Percentiles rank a stretch among this genome's conserved stretches.
Conservation (phyloP, 1,139 yeast genomes). For the Hemisphaericaspora xylofermentans region DNA sequence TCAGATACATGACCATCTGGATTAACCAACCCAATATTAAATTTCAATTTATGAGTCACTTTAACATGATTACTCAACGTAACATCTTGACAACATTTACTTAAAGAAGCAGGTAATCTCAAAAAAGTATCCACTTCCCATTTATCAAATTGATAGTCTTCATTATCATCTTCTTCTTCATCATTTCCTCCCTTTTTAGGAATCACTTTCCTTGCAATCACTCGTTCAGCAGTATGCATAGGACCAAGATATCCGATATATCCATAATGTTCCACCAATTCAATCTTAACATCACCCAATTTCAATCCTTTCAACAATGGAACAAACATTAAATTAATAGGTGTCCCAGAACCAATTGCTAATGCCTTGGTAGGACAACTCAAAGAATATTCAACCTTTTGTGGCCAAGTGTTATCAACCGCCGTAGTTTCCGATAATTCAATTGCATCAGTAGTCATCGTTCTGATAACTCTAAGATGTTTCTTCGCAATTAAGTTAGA, state of each 20-base stretch:
- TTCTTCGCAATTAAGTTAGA: conserved; percentile 65
- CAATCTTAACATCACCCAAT: conserved; percentile 68
- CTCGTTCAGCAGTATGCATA: conserved; percentile 58
- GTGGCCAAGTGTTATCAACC: conserved; percentile 95
- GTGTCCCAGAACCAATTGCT: conserved; percentile 81
- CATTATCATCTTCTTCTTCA: conserved; percentile 32
- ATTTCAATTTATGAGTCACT: conserved; percentile 69
- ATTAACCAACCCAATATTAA: conserved; percentile 61
- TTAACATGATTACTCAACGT: conserved; percentile 59
- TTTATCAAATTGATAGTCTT: conserved; percentile 52
- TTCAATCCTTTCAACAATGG: conserved; percentile 81
- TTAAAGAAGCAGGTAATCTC: conserved; percentile 66
- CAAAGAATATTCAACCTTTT: conserved; percentile 85
- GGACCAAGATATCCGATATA: conserved; percentile 59
- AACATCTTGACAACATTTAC: conserved; percentile 84
- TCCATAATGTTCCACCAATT: conserved; percentile 65
- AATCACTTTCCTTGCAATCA: conserved; percentile 42
- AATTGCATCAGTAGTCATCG: conserved; percentile 82
- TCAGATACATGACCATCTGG: conserved; percentile 80
- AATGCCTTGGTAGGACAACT: conserved; percentile 86
- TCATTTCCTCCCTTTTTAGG: conserved; percentile 22
- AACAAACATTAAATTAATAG: conserved; percentile 67
- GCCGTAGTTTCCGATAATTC: conserved; percentile 91
- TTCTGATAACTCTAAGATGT: conserved; percentile 81
- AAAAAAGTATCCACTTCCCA: conserved; percentile 73